Conservation (phyloP, 108 stramenopile genomes). For the Mayamaea pseudoterrestris region DNA sequence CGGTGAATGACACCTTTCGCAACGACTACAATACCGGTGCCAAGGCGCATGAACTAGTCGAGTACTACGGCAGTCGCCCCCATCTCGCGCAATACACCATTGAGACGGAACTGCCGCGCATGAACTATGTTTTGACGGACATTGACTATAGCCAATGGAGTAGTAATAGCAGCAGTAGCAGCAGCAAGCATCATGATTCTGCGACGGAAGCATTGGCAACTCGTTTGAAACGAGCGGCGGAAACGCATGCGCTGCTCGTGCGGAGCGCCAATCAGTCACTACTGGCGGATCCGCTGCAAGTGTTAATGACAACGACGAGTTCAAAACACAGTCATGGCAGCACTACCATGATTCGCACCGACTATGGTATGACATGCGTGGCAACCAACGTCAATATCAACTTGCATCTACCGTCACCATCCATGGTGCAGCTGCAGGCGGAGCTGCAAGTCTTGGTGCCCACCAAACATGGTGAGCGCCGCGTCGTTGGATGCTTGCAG, state of each 20-base stretch:
- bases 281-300: conserved; percentile 62
- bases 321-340: conserved; percentile 20
- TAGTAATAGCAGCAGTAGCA: not conserved
- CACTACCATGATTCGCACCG: conserved; percentile 45
- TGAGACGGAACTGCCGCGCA: conserved; percentile 61
- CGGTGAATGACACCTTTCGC: conserved; percentile 50
- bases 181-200: too few relatives aligned
- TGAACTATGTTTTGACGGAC: conserved; percentile 61
- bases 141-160: too few relatives aligned
- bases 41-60: conserved; percentile 50
- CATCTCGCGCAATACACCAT: conserved; percentile 65
- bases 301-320: conserved; percentile 46
- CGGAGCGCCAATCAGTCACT: conserved; percentile 74
- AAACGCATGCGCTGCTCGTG: conserved; percentile 19
- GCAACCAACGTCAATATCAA: conserved; percentile 13
- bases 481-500: not conserved
- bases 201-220: conserved; percentile 9
- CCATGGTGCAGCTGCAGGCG: conserved; percentile 21
- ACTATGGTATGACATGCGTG: conserved; percentile 20
- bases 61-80: conserved; percentile 54
- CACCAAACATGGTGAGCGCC: conserved; percentile 25
- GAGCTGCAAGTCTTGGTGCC: conserved; percentile 30
- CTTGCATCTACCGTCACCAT: conserved; percentile 18
- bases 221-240: conserved; percentile 17
- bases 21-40: conserved; percentile 63